Evolutionary conservation across 2,329 filamentous ascomycete species (phyloP).

Genomic region (Phaeoacremonium minimum): DNA sequence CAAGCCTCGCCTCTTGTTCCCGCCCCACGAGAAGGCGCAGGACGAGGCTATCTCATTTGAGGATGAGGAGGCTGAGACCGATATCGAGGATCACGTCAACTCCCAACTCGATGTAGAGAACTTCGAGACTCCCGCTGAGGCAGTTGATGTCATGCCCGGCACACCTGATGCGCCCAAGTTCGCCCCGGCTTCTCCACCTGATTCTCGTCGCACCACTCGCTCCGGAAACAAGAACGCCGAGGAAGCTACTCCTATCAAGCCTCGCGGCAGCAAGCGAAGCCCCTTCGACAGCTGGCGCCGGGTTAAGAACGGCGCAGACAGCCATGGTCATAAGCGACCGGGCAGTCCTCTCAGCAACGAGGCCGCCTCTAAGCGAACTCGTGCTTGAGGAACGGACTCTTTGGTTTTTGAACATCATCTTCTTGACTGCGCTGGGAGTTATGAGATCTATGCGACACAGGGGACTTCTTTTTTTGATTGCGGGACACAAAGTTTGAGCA

Average conservation of each 20-base stretch:
- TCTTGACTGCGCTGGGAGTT: too few relatives aligned
- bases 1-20: conserved; percentile 70
- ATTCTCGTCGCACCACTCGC: conserved; percentile 56
- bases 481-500: too few relatives aligned
- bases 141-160: conserved; percentile 25
- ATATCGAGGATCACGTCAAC: conserved; percentile 48
- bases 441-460: too few relatives aligned
- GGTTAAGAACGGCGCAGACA: conserved; percentile 49
- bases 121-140: conserved; percentile 32
- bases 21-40: conserved; percentile 37
- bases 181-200: conserved; percentile 57
- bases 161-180: conserved; percentile 55
- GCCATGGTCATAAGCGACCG: conserved; percentile 37
- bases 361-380: conserved; percentile 33
- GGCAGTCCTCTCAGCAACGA: conserved; percentile 27
- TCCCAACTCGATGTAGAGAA: conserved; percentile 15
- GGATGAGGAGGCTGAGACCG: conserved; percentile 56
- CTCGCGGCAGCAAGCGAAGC: conserved; percentile 35
- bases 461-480: too few relatives aligned
- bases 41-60: conserved; percentile 35
- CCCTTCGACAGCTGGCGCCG: conserved; percentile 68
- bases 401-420: too few relatives aligned
- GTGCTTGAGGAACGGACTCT: conserved; percentile 12
- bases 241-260: conserved; percentile 35
- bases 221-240: conserved; percentile 44